Evolutionary conservation across 139 green algal genomes (phyloP), one percentile per base, ranked within the genome.

Genomic region (Chlamydomonas sp.): DNA sequence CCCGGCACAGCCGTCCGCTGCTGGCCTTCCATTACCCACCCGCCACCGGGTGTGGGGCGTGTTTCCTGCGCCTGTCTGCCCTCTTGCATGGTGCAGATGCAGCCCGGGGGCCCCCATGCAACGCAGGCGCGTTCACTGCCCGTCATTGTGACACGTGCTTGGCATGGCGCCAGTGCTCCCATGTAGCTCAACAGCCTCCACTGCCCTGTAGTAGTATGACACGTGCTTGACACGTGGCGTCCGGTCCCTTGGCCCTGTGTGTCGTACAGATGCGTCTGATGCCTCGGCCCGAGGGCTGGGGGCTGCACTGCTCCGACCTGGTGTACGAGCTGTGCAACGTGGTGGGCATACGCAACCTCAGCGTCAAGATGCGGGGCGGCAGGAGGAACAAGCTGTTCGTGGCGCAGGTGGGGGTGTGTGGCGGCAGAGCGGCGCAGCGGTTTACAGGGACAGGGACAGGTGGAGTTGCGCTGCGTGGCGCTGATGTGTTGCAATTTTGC

Each of bases 291-390:
- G 64, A 86, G 2, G 93, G 93, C 59, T 94, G 89, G 86, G 93
- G 93, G 60, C 75, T 94, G 6, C 74, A 6, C 3, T 87, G 87
- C 60, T 87, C 61, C 72, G 84, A 92, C 59, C 72, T 93, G 61
- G 49, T 95, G 16, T 80, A 84, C 9, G 85, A 92, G 84, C 87
- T 95, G 68, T 95, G 90, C 80, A 80, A 85, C 69, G 49, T 95
- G 75, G 89, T 77, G 1, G 93, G 93, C 71, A 84, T 95, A 4
- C 31, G 85, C 17, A 84, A 95, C 76, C 77, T 92, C 58, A 92
- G 79, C 71, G 80, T 94, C 75, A 93, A 92, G 86, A n/a, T 91
- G 20, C 5, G 77, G 1, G 89, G 89, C 0, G 31, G 71, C 16
- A 31, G 72, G 3, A 78, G 63, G 3, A 91, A 92, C 84, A 85